Evolutionary conservation across 192 early-diverging fungal species (phyloP).

Genomic region (Thamnidium elegans): DNA sequence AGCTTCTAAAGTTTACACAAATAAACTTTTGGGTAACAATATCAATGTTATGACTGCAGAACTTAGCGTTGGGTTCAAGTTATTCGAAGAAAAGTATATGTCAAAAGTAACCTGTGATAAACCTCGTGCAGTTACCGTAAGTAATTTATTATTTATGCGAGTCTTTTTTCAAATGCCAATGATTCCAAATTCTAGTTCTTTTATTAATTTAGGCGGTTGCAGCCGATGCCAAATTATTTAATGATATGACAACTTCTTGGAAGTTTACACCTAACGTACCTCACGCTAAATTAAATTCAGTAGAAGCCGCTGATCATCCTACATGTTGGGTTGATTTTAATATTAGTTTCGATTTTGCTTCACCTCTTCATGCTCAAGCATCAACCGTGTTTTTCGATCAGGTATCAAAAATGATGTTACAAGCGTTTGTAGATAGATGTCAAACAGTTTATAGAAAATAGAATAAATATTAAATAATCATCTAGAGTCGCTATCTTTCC

Average conservation of each 20-base stretch:
- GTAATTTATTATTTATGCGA: constrained; percentile 24
- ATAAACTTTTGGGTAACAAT: constrained; percentile 23
- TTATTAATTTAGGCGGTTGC: constrained; percentile 49
- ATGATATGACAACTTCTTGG: constrained; percentile 65
- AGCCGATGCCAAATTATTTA: constrained; percentile 60
- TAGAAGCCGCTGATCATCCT: constrained; percentile 36
- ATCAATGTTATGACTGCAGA: constrained; percentile 58
- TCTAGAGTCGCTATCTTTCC: too few relatives aligned
- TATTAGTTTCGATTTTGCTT: constrained; percentile 82
- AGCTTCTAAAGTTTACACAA: constrained; percentile 54
- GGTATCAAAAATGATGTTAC: constrained; percentile 70
- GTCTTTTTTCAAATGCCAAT: not conserved
- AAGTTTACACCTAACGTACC: constrained; percentile 53
- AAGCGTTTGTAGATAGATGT: constrained; percentile 64
- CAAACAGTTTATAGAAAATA: constrained; percentile 45
- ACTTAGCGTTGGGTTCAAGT: constrained; percentile 77
- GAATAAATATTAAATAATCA: not conserved
- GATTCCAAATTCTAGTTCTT: not conserved
- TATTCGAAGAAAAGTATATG: constrained; percentile 74
- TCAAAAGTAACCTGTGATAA: constrained; percentile 69
- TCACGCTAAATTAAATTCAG: constrained; percentile 27
- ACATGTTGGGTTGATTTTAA: constrained; percentile 69
- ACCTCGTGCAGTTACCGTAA: constrained; percentile 61
- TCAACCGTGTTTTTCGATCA: constrained; percentile 78
- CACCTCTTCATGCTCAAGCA: constrained; percentile 73